Percentiles rank a stretch among this genome's conserved stretches.
Conservation (phyloP, 208 protist genomes). For the Leptomonas pyrrhocoris region DNA sequence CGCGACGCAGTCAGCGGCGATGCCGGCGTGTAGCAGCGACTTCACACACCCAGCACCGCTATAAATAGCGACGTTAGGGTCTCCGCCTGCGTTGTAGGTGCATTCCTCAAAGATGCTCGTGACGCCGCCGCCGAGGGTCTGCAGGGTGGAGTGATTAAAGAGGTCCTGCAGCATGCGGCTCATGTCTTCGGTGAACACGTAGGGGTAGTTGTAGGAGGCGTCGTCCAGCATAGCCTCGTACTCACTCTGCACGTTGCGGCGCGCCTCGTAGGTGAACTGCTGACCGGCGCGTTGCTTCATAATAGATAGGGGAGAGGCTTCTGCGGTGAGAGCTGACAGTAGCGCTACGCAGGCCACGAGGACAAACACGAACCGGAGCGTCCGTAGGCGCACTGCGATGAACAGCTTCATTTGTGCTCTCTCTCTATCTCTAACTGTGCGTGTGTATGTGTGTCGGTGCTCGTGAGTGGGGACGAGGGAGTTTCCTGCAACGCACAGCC, state of each 20-base stretch:
- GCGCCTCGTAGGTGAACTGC: conserved; percentile 21
- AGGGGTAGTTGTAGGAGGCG: conserved; percentile 22
- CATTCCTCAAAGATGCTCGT: neutral
- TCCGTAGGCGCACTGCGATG: neutral
- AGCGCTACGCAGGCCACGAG: neutral
- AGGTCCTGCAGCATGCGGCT: conserved; percentile 23
- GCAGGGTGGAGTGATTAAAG: neutral
- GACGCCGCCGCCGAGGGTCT: neutral
- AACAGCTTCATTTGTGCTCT: conserved; percentile 2
- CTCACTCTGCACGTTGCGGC: neutral
- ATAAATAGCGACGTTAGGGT: neutral
- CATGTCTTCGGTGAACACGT: conserved; percentile 36
- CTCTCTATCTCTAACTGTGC: too few relatives aligned
- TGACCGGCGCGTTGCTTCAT: conserved; percentile 14
- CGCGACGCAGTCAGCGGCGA: conserved; percentile 26
- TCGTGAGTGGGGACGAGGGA: too few relatives aligned
- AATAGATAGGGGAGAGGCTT: conserved; percentile 27
- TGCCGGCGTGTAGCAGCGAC: conserved; percentile 27
- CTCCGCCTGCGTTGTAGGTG: neutral
- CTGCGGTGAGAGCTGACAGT: neutral
- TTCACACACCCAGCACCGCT: conserved; percentile 15
- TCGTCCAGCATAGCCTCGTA: conserved; percentile 10
- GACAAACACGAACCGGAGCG: neutral
- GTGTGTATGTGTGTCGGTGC: too few relatives aligned
- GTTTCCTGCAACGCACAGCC: neutral